phyloP scores from a whole-genome alignment of 805 yeast genomes.

The Cyberlindnera veronae region DNA sequence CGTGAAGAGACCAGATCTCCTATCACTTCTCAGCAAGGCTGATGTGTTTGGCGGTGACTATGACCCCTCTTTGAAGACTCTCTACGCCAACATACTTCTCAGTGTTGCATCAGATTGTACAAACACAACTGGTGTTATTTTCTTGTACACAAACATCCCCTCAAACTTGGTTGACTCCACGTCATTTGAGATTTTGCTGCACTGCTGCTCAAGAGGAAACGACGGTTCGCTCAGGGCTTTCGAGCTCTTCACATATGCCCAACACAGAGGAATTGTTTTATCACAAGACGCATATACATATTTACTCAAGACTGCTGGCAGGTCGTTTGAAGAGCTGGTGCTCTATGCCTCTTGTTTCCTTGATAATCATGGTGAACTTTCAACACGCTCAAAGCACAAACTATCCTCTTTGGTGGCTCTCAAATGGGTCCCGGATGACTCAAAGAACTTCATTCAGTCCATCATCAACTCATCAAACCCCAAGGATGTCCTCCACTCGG shows the following conservation, averaged over 20 bases:
- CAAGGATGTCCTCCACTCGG: background rate
- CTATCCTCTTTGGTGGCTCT: background rate
- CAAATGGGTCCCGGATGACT: conserved; percentile 2
- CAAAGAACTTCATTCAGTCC: background rate
- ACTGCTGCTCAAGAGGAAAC: conserved; percentile 17
- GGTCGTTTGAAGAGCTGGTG: background rate
- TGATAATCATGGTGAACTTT: background rate
- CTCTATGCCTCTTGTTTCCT: background rate
- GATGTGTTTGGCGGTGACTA: background rate
- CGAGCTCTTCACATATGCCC: conserved; percentile 13
- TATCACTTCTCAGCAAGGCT: background rate
- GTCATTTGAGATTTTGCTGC: conserved; percentile 14
- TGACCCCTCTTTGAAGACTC: background rate
- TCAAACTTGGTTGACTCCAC: background rate
- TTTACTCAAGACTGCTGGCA: conserved; percentile 1
- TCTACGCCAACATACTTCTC: conserved; percentile 14
- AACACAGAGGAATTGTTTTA: background rate
- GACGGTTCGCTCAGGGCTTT: conserved; percentile 10
- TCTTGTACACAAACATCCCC: conserved; percentile 14
- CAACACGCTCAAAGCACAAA: background rate
- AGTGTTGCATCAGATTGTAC: conserved; percentile 11
- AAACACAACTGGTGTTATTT: conserved; percentile 21
- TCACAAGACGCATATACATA: conserved; percentile 1
- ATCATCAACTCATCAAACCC: background rate
- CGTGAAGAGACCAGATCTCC: conserved; percentile 23